Conservation (phyloP, 106 monocot species). For the Dendrobium officinale region DNA sequence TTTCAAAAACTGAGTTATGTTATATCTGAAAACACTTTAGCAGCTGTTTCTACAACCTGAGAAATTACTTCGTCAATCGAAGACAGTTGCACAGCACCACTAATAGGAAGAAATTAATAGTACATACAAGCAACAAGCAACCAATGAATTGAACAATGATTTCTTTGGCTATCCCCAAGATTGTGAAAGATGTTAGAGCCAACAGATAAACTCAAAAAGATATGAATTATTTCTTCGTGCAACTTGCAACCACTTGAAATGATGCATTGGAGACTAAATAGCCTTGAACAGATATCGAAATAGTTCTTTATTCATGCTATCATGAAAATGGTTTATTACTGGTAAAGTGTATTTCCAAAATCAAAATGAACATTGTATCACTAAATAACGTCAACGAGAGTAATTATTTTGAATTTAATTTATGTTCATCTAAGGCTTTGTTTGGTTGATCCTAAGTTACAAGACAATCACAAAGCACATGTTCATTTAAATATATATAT, state of each 20-base stretch:
- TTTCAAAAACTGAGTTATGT: too few species aligned
- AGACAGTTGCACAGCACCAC: not conserved
- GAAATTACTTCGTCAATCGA: not conserved
- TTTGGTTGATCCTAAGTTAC: not conserved
- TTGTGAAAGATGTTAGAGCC: not conserved
- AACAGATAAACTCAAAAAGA: not conserved
- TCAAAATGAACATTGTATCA: not conserved
- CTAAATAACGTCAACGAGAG: not conserved
- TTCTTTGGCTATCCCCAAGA: too few species aligned
- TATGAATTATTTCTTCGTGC: not conserved
- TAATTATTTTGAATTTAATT: not conserved
- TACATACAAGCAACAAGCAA: too few species aligned
- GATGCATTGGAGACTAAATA: not conserved
- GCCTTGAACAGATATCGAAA: not conserved
- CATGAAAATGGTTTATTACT: not conserved
- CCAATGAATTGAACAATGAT: too few species aligned
- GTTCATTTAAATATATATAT: not conserved
- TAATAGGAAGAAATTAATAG: not conserved
- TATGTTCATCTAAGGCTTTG: not conserved
- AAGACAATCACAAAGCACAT: not conserved
- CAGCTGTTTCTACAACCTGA: not conserved
- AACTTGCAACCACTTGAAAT: not conserved
- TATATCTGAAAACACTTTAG: not conserved
- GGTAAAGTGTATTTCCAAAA: not conserved
- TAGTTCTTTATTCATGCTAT: not conserved